Base-by-base conservation (phyloP, 2,329 filamentous ascomycete genomes). In the Paraphoma sp. region DNA sequence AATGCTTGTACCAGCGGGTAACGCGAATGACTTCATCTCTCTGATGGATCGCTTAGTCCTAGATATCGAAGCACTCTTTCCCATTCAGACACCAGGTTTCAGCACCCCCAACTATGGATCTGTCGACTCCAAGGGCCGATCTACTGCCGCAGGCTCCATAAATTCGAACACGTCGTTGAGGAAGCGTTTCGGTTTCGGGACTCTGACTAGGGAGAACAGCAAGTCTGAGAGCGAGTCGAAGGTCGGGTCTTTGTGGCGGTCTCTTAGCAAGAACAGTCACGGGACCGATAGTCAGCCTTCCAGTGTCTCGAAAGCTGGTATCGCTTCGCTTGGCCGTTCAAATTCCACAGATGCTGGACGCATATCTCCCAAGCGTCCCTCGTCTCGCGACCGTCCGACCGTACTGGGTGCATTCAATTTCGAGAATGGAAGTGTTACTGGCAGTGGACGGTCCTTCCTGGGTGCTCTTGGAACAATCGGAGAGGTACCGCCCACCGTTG, bases 141-240 rank as follows among this genome's bases (percentile, higher is more conserved):
- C 83, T 45, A 88, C 87, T 62, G 84, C 86, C 7, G 85, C 89
- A 43, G 90, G 89, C 8, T 97, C 93, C 0, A 72, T 96, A 53
- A 90, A 87, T 10, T 97, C 93, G 1, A 96, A 96, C 67, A 96
- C 93, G 6, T 97, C 93, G 0, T 82, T 97, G 29, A 84, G 93
- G 45, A 89, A 89, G 70, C 91, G 93, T 63, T 93, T 97, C 71
- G 93, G 92, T 1, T 88, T 96, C 57, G 88, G 93, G 54, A 87
- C 82, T 3, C 77, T 96, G 30, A 83, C 92, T 40, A 86, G 91
- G 53, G 90, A 95, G 67, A 93, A 91, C 69, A 93, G 90, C 80
- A 94, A 89, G 74, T 85, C 83, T 18, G 85, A 88, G 53, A 85
- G 86, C 40, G 81, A 87, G 43, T 90, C 92, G 43, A 86, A 86